Base-by-base conservation (phyloP, 495 filamentous ascomycete genomes). In the Penicillium flavigenum region DNA sequence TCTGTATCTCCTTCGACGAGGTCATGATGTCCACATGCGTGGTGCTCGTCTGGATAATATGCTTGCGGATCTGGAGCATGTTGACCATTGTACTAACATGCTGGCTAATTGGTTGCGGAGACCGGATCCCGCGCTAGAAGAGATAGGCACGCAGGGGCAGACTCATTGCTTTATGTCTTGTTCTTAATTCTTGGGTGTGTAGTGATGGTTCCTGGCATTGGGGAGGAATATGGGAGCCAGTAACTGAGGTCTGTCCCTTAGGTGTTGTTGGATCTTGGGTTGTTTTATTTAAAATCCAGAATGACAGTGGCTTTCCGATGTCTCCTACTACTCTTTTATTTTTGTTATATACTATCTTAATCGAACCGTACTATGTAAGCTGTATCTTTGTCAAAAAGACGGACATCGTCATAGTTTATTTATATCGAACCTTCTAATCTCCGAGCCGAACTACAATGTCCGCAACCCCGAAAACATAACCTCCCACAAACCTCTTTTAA, bases 151-250 rank as follows among this genome's bases (percentile, higher is more conserved):
- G 27, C 54, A 57, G 10, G 59, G 54, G 9, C 43, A 48, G 10
- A 61, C 59, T n/a, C 41, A 61, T 49, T 61, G 54, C 29, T 61
- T 61, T 11, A 61, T 61, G 59, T 53, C 48, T 22, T 61, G 59
- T n/a, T 42, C 29, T 43, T 61, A 39, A 60, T 22, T 45, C 6
- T 10, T n/a, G 31, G 41, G 24, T 22, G 7, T 27, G 41, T 24
- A 26, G 16, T 19, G 14, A 20, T 20, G 26, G 9, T 7, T 42
- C 7, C 16, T 29, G 24, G 19, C 1, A 32, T 32, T 11, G 3
- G 32, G 4, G 0, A 7, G 17, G 16, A 4, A 12, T 3, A 17
- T 4, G 3, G 16, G n/a, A n/a, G n/a, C 6, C 36, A 39, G 16
- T 39, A 39, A 17, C n/a, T n/a, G 24, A 24, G 24, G 24, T 6